Evolutionary conservation across 768 basidiomycete species (phyloP).

Genomic region (Lactifluus piperatus): DNA sequence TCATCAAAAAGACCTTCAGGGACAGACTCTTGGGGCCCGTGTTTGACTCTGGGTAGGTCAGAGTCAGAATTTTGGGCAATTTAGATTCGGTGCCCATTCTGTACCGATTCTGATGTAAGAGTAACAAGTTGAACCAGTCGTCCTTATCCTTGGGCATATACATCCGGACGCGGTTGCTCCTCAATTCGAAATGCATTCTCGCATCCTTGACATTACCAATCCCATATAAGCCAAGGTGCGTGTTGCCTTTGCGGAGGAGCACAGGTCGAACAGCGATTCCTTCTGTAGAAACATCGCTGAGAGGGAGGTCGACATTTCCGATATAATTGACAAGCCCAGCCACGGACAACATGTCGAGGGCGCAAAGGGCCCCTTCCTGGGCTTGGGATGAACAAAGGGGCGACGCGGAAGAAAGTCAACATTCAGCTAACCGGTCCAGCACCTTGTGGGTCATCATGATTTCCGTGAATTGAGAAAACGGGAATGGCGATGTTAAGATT

Average conservation of each 20-base stretch:
- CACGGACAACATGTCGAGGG: slow-evolving; percentile 90
- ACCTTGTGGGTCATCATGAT: slow-evolving; percentile 98
- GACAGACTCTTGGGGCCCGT: slow-evolving; percentile 89
- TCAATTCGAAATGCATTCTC: slow-evolving; percentile 91
- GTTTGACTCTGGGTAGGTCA: slow-evolving; percentile 60
- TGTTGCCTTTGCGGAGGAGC: slow-evolving; percentile 82
- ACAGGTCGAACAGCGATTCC: slow-evolving; percentile 87
- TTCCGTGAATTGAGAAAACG: slow-evolving; percentile 98
- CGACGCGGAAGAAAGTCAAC: not conserved
- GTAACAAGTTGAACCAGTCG: slow-evolving; percentile 89
- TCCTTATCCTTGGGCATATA: slow-evolving; percentile 89
- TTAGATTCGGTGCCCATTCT: slow-evolving; percentile 15
- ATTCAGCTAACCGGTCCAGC: slow-evolving; percentile 67
- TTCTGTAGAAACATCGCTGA: slow-evolving; percentile 57
- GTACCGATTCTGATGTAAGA: slow-evolving; percentile 95
- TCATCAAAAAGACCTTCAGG: slow-evolving; percentile 98
- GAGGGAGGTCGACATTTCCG: slow-evolving; percentile 87
- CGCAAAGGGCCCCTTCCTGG: slow-evolving; percentile 91
- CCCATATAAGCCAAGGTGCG: slow-evolving; percentile 86
- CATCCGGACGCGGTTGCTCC: slow-evolving; percentile 92
- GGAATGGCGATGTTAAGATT: slow-evolving; percentile 96
- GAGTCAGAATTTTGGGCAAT: not conserved
- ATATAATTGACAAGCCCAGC: slow-evolving; percentile 95
- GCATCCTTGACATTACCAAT: slow-evolving; percentile 96
- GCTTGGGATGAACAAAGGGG: not conserved